phyloP scores from a whole-genome alignment of 176 grass and related monocot species.

The Tillandsia leiboldiana region DNA sequence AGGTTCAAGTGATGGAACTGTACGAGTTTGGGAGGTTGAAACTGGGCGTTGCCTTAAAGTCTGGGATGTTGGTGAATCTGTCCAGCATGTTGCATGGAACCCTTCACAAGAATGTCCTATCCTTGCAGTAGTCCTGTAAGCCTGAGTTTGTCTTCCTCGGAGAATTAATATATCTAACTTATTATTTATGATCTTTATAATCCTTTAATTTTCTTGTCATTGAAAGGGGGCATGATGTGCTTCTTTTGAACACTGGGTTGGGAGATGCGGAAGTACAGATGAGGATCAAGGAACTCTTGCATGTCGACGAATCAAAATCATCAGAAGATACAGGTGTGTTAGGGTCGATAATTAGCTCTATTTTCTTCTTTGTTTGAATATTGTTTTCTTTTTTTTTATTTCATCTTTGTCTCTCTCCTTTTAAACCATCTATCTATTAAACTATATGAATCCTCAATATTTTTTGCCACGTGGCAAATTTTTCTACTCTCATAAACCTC shows the following conservation, averaged over 20 bases:
- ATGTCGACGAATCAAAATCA: slow-evolving; percentile 29
- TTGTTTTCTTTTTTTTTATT: slow-evolving; percentile 6
- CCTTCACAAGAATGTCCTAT: slow-evolving; percentile 67
- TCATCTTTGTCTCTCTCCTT: slow-evolving; percentile 15
- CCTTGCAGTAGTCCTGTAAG: slow-evolving; percentile 78
- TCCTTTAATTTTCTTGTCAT: background rate
- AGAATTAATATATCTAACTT: background rate
- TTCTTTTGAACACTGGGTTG: slow-evolving; percentile 67
- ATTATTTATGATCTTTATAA: background rate
- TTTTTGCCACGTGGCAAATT: no score
- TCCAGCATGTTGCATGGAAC: slow-evolving; percentile 74
- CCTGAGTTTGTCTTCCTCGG: background rate
- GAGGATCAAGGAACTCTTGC: slow-evolving; percentile 54
- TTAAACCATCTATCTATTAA: slow-evolving; percentile 1
- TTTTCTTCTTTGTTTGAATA: background rate
- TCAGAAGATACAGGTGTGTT: slow-evolving; percentile 49
- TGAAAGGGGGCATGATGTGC: slow-evolving; percentile 63
- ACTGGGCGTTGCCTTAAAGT: slow-evolving; percentile 72
- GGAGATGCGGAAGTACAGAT: slow-evolving; percentile 63
- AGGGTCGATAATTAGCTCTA: background rate
- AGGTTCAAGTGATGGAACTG: slow-evolving; percentile 88
- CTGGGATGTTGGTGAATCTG: slow-evolving; percentile 65
- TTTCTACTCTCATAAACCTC: no score
- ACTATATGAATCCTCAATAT: no score
- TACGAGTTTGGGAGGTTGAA: slow-evolving; percentile 94